phyloP scores from a whole-genome alignment of 1,139 yeast species.

The Kodamaea arcana region DNA sequence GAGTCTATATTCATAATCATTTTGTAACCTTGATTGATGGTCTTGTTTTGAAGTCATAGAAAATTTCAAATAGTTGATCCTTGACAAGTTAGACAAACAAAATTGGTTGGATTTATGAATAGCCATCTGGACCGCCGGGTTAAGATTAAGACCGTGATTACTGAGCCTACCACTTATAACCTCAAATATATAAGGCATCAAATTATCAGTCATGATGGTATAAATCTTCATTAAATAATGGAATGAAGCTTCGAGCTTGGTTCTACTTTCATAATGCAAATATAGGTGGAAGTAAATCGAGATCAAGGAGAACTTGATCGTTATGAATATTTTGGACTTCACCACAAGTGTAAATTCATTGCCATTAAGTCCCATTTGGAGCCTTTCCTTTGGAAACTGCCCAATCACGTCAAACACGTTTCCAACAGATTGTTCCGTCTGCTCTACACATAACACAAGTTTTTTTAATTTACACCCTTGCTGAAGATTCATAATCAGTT shows the following conservation, averaged over 20 bases:
- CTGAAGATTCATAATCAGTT: conserved; percentile 14
- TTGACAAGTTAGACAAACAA: conserved; percentile 19
- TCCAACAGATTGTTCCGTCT: conserved; percentile 19
- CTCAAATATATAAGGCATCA: conserved; percentile 20
- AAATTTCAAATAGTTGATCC: conserved; percentile 18
- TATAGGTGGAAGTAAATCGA: conserved; percentile 19
- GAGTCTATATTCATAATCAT: conserved; percentile 11
- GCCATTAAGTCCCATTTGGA: background rate
- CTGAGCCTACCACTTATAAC: conserved; percentile 22
- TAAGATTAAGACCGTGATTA: conserved; percentile 21
- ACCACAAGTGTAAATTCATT: conserved; percentile 4
- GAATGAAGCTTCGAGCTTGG: conserved; percentile 20
- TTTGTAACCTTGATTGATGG: conserved; percentile 11
- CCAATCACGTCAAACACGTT: conserved; percentile 14
- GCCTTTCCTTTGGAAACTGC: background rate
- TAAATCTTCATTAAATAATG: conserved; percentile 26
- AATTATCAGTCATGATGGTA: conserved; percentile 15
- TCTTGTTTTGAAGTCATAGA: conserved; percentile 13
- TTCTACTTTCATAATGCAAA: conserved; percentile 23
- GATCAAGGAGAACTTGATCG: conserved; percentile 14
- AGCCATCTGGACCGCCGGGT: conserved; percentile 22
- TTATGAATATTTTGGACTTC: conserved; percentile 12
- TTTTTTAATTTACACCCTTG: conserved; percentile 20
- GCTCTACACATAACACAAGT: conserved; percentile 18
- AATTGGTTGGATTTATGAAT: conserved; percentile 24